Evolutionary conservation across 2,329 filamentous ascomycete genomes (phyloP).

Genomic region (Myriosclerotinia curreyana): DNA sequence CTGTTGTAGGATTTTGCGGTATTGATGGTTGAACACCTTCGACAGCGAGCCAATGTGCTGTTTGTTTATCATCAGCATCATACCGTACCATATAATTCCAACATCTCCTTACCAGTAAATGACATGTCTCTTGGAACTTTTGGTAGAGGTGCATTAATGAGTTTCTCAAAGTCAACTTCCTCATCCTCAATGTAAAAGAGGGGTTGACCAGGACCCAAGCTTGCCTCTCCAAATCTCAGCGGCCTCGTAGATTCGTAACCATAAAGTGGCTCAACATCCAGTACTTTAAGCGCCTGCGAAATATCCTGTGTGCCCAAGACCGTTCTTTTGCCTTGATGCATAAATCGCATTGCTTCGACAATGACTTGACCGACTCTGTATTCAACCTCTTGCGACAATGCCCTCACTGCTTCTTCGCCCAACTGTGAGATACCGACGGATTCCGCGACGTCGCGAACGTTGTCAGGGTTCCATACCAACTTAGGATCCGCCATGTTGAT

Average conservation of each 20-base stretch:
- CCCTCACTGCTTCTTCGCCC: conserved; percentile 80
- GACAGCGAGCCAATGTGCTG: conserved; percentile 97
- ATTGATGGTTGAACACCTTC: conserved; percentile 97
- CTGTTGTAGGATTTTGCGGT: conserved; percentile 88
- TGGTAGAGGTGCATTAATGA: conserved; percentile 93
- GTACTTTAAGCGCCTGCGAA: conserved; percentile 75
- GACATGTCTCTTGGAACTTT: conserved; percentile 91
- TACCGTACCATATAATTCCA: neutral
- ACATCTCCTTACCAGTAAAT: conserved; percentile 67
- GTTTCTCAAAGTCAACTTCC: conserved; percentile 97
- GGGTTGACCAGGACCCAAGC: conserved; percentile 87
- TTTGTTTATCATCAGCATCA: neutral
- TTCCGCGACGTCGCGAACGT: conserved; percentile 92
- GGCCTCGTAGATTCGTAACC: conserved; percentile 92
- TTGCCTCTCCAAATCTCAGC: conserved; percentile 88
- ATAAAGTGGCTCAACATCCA: conserved; percentile 93
- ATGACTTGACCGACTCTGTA: conserved; percentile 92
- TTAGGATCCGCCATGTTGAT: conserved; percentile 35
- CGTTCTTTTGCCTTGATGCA: conserved; percentile 86
- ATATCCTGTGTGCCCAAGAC: conserved; percentile 87
- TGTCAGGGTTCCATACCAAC: conserved; percentile 91
- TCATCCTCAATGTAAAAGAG: conserved; percentile 98
- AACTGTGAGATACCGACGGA: conserved; percentile 84
- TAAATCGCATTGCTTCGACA: conserved; percentile 90
- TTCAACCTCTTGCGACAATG: conserved; percentile 89